Base-by-base conservation (phyloP, 108 stramenopile genomes). In the Schizochytrium sp. region DNA sequence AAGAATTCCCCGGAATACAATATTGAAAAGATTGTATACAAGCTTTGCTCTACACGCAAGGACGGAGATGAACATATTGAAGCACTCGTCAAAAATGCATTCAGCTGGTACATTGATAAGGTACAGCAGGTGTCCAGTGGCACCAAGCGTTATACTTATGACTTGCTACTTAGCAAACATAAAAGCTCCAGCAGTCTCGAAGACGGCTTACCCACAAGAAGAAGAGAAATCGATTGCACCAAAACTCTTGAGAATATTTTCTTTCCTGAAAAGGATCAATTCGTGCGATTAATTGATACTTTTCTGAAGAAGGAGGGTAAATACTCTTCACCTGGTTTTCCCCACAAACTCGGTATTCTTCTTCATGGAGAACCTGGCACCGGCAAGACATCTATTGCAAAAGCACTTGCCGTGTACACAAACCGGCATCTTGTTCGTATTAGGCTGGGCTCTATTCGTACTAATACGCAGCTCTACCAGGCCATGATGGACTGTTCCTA, bases 161-260 rank as follows among this genome's bases (percentile, higher is more conserved):
- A 42, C 2, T 89, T 83, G 56, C 46, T 89, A 60, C n/a, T 53
- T 5, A 56, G 72, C 64, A 59, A 89, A n/a, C 19, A n/a, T 13
- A 58, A 87, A 42, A 72, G 28, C 72, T 53, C 49, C 56, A 64
- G 59, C 19, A 13, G 38, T 45, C 40, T 61, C 88, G 87, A 91
- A 50, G 56, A 47, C 59, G 56, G n/a, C 59, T n/a, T 60, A 17
- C 59, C 59, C 19, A n/a, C 59, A 19, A 17, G 59, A 17, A 72
- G 95, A 4, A 95, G 95, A 93, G 89, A 91, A 40, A 91, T 96
- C 19, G 91, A 89, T 46, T 93, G 95, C 28, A 91, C 92, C 44
- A 96, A 96, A 92, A 94, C 94, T 28, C 95, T 96, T 64, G 87
- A 90, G 42, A 89, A 88, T 49, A 91, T 96, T 13, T 96, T 96